Base-by-base conservation (phyloP, 805 yeast species). In the Wickerhamomyces bovis region DNA sequence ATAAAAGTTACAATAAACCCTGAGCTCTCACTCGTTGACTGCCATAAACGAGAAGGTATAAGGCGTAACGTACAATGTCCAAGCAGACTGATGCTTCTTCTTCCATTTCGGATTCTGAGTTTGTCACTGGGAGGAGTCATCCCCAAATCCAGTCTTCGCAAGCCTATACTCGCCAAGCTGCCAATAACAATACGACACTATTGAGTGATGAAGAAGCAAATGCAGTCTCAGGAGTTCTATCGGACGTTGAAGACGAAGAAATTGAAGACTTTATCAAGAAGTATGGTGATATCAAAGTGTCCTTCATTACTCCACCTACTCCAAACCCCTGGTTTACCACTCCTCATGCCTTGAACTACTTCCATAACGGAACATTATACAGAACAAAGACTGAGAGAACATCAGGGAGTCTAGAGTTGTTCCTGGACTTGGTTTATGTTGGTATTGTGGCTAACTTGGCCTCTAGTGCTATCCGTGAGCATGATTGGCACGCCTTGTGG, bases 381-480 rank as follows among this genome's bases (percentile, higher is more conserved):
- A 63, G 85, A 16, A 80, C 85, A 2, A 71, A 67, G 50, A 73
- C 72, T 13, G 85, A 81, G 56, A 60, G 85, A 26, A 64, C 76
- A 0, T 70, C 80, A 13, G 70, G 72, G 1, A 71, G 71, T 43
- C 68, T 76, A 15, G 86, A 81, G 57, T 69, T 81, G 61, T 81
- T 81, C 53, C 60, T 81, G 43, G 87, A 81, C 60, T 69, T 82
- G 62, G 63, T 80, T 50, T 81, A 80, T 55, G 86, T 81, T 50
- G 86, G 84, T 3, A 75, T 81, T 41, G 77, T 78, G 25, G 77
- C 84, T 20, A 78, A 78, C 47, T 62, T 80, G 39, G 85, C 86
- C 1, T 69, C 76, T 5, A 62, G 63, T 39, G 82, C 82, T 1
- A 68, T 76, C 5, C 77, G 73, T 46, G 59, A 73, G 16, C 79